A percentile compares a stretch with the other conserved stretches of the same genome.
Evolutionary conservation across 192 early-diverging fungal genomes (phyloP).

Genomic region (Coemansia sp.): DNA sequence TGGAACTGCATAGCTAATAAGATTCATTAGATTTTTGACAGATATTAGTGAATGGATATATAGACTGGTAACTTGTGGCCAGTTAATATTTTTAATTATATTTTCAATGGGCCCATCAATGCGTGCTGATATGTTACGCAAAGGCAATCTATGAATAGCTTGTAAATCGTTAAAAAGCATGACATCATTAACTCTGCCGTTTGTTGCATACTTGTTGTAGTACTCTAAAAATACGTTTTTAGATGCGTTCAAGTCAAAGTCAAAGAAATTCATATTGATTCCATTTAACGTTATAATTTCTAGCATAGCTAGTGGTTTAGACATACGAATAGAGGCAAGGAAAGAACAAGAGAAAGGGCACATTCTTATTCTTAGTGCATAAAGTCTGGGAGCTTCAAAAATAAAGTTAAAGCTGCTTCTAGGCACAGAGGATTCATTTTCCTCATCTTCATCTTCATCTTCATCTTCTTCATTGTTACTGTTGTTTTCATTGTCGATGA

Average conservation of each 20-base stretch:
- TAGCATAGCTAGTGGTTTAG: background rate
- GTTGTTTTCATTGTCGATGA: no score
- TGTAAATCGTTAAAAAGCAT: background rate
- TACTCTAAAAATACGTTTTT: background rate
- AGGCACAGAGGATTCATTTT: background rate
- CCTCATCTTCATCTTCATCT: background rate
- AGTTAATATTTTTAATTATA: background rate
- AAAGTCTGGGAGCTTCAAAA: background rate
- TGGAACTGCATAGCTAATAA: background rate
- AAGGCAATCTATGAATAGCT: background rate
- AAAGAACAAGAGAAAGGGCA: conserved; percentile 1
- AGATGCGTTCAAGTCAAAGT: background rate
- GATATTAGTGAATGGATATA: background rate
- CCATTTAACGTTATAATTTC: background rate
- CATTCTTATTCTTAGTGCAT: background rate
- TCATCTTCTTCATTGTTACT: no score
- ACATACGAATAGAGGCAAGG: background rate
- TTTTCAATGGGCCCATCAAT: background rate
- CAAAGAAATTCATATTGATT: background rate
- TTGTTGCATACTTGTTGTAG: background rate
- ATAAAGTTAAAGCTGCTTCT: background rate
- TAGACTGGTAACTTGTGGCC: background rate
- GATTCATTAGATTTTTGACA: background rate
- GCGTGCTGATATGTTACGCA: background rate
- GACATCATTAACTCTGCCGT: background rate